Evolutionary conservation across 371 early-diverging fungal species (phyloP), one percentile per base, ranked within the genome.

Genomic region (Mucor saturninus): DNA sequence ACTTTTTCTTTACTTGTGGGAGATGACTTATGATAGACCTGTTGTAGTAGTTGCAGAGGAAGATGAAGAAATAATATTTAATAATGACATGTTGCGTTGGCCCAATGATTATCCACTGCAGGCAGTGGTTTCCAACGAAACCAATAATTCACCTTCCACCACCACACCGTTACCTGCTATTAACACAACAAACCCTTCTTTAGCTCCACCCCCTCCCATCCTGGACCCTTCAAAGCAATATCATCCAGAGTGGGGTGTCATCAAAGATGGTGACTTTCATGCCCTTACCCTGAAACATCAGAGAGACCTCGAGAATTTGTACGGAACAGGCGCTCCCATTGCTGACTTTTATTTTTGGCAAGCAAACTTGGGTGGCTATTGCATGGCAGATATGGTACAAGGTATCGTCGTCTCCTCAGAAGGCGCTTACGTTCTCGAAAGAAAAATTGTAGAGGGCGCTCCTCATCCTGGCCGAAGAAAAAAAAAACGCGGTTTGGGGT

Each of bases 261-360:
- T 76, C 54, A 74, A 74, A 59, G 79, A 79, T 13, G 67, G 72
- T 40, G 80, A 77, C 8, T 80, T 80, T 60, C 77, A 75, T 61
- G 75, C 80, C 10, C 61, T 80, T 26, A 77, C 80, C 15, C 56
- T 73, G 7, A 80, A 80, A 50, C 80, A 80, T 61, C 80, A 80
- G 56, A 67, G 74, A 26, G 80, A 80, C 54, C 56, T 80, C 11
- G 80, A 80, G 54, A 75, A 68, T 60, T 57, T 67, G 4, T 75
- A 62, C 54, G 56, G 53, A 50, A 43, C 67, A 9, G 75, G 75
- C 8, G 31, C 56, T 13, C 51, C 64, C n/a, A 71, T 80, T 46
- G 21, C 69, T 21, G 80, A 80, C 52, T 80, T 80, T 64, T 80
- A 77, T 43, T 80, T 80, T 58, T 80, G 80, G 80, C 80, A 80